Percentiles rank a stretch among this genome's conserved stretches.
These are phyloP conservation scores for Lepiota brunneoincarnata DNA, from an alignment of 768 basidiomycete genomes.

Conservation along the genomic window DNA sequence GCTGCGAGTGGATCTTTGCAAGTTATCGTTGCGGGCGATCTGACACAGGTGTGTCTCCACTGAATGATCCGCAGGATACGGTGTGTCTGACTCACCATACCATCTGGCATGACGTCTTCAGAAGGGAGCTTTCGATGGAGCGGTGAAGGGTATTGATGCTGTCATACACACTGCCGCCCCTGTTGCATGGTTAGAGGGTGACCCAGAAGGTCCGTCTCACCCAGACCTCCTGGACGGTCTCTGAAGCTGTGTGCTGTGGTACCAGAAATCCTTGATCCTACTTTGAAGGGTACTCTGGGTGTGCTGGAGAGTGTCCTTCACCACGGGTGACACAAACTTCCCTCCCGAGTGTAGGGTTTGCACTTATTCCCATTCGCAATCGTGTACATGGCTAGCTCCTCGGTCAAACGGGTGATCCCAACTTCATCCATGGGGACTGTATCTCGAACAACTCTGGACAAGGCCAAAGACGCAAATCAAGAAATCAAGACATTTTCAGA, in stretches of 20 bases:
- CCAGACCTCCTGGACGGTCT: not conserved
- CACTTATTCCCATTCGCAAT: no score
- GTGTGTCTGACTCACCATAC: not conserved
- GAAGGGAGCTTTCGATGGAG: conserved; percentile 74
- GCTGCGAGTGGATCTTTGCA: not conserved
- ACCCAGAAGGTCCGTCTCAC: conserved; percentile 39
- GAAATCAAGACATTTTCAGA: conserved; percentile 38
- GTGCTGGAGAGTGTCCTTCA: conserved; percentile 58
- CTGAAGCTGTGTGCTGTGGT: not conserved
- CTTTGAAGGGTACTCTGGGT: conserved; percentile 64
- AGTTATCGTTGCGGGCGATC: not conserved
- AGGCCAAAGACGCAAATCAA: not conserved
- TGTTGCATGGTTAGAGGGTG: conserved; percentile 39
- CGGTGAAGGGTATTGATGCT: conserved; percentile 70
- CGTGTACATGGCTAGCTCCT: no score
- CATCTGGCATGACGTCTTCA: conserved; percentile 17
- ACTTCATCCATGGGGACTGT: conserved; percentile 61
- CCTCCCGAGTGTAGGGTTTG: no score
- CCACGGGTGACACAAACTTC: no score
- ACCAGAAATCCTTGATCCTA: conserved; percentile 63
- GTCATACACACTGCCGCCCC: conserved; percentile 71
- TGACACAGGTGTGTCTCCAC: not conserved
- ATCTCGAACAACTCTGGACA: not conserved
- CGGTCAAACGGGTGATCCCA: conserved; percentile 63
- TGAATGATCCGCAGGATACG: no score